Evolutionary conservation across 305 asterid genomes (phyloP).

Genomic region (Nicotiana rustica): DNA sequence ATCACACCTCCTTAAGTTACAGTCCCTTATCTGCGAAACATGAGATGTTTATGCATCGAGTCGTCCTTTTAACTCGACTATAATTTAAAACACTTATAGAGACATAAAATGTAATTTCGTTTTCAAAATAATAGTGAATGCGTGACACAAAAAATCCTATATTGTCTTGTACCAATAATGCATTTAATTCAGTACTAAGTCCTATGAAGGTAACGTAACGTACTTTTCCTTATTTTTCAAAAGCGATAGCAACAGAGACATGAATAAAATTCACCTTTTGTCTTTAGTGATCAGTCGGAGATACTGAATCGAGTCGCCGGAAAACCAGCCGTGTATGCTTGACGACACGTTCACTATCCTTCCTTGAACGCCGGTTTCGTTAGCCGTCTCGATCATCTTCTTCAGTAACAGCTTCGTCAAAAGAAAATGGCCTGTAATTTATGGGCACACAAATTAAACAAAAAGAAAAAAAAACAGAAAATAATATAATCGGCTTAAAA

Average conservation of each 20-base stretch:
- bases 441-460: not conserved
- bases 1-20: too few species aligned
- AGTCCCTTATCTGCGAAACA: too few species aligned
- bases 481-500: not conserved
- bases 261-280: slow-evolving; percentile 57
- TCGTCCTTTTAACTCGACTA: too few species aligned
- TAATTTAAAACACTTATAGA: too few species aligned
- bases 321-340: slow-evolving; percentile 84
- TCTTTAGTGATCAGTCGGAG: slow-evolving; percentile 65
- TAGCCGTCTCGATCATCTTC: slow-evolving; percentile 74
- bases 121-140: not conserved
- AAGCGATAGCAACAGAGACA: not conserved
- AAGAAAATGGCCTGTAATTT: slow-evolving; percentile 73
- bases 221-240: not conserved
- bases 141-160: not conserved
- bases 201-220: not conserved
- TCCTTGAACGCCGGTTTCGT: slow-evolving; percentile 67
- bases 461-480: not conserved
- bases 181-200: slow-evolving; percentile 46
- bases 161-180: slow-evolving; percentile 27
- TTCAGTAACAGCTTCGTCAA: slow-evolving; percentile 75
- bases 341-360: slow-evolving; percentile 93
- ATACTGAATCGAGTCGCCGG: slow-evolving; percentile 72
- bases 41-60: too few species aligned
- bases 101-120: not conserved